Evolutionary conservation across 208 protist genomes (phyloP), one percentile per base, ranked within the genome.

Genomic region (Dictyostelium gargantuum): DNA sequence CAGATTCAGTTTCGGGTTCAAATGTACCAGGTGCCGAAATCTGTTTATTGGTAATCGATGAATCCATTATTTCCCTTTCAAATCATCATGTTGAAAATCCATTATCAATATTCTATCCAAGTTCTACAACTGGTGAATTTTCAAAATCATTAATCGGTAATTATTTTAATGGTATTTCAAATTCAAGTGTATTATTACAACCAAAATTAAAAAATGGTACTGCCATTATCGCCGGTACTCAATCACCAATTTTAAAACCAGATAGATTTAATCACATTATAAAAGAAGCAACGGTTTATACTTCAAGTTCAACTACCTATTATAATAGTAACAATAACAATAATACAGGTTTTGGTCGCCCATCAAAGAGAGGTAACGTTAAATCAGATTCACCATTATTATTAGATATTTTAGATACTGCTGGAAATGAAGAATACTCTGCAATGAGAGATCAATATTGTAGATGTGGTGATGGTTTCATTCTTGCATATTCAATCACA

Each of bases 381-480:
- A n/a, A n/a, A n/a, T n/a, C n/a, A n/a, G n/a, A n/a, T n/a, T n/a
- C n/a, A n/a, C n/a, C n/a, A n/a, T n/a, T n/a, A n/a, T 44, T 95
- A 10, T 79, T 97, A 4, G 96, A 97, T 68, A 97, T 97, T 54
- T 77, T 94, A n/a, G 96, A 97, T 94, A 97, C 96, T 29, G 96
- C 96, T 40, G 95, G 96, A 26, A 95, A 97, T 76, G 95, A 97
- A 74, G 96, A 97, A 52, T 97, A 95, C 91, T 91, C 54, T n/a
- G 95, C 96, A 13, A 97, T 97, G 95, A 93, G 96, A 61, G 96
- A 97, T 63, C 95, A 97, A 80, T 93, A 93, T 70, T 86, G 86
- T 79, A 54, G 97, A 44, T 84, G 85, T 40, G 94, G 94, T 50
- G 89, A 93, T 46, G 94, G 94, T 73, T 97, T 97, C 91, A 35